Percentiles rank a stretch among this genome's conserved stretches.
These are phyloP conservation scores for Candida sp. DNA, from an alignment of 1,139 yeast species.

Conservation along the genomic window DNA sequence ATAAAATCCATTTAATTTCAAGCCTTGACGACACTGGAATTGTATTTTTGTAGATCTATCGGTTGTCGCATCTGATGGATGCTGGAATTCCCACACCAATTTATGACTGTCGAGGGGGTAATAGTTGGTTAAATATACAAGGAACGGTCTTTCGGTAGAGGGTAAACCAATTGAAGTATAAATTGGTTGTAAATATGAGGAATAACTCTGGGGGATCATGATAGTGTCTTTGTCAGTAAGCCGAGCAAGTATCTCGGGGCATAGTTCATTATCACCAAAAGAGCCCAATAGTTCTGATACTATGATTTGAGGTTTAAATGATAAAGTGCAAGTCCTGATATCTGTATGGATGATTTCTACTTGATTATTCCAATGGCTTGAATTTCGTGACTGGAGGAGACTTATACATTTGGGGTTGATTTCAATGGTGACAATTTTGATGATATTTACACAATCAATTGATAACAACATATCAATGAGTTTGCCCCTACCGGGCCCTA, in stretches of 20 bases:
- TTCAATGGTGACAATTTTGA: conserved; percentile 43
- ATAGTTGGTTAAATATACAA: conserved; percentile 54
- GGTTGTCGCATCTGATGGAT: conserved; percentile 27
- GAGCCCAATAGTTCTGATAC: conserved; percentile 86
- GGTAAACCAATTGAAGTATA: conserved; percentile 39
- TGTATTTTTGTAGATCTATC: neutral
- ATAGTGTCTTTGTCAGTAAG: conserved; percentile 19
- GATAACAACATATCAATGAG: conserved; percentile 42
- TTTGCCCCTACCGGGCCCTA: conserved; percentile 91
- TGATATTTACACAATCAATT: neutral
- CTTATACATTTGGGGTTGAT: conserved; percentile 64
- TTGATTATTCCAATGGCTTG: conserved; percentile 36
- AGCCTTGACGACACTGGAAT: neutral
- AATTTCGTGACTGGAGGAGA: conserved; percentile 40
- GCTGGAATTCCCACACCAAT: conserved; percentile 52
- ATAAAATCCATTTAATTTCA: conserved; percentile 59
- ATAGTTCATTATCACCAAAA: conserved; percentile 86
- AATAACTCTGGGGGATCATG: conserved; percentile 64
- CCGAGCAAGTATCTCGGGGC: conserved; percentile 66
- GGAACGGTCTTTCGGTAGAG: conserved; percentile 48
- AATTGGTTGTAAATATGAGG: conserved; percentile 64
- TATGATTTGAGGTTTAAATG: conserved; percentile 42
- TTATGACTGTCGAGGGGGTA: conserved; percentile 34
- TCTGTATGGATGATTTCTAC: conserved; percentile 56
- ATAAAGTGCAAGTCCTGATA: conserved; percentile 42